These are phyloP conservation scores for Amphicarpaea edgeworthii DNA, from an alignment of 306 rosid species.

Conservation along the genomic window DNA sequence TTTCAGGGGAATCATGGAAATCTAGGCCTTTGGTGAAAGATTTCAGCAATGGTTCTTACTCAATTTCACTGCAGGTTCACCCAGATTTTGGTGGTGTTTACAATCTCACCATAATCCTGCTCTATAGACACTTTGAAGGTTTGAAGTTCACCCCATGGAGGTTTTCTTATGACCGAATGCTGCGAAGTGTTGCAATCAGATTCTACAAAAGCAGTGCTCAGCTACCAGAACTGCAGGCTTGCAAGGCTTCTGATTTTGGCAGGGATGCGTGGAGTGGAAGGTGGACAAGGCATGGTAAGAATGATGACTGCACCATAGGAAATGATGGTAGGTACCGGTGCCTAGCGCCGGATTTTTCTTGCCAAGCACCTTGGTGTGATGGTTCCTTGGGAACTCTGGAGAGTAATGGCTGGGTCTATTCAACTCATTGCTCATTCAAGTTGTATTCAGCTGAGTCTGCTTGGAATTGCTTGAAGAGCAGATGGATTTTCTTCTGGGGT, in stretches of 20 bases:
- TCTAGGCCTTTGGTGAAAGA: conserved; percentile 87
- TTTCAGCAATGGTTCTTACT: conserved; percentile 85
- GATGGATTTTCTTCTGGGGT: conserved; percentile 99
- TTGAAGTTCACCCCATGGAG: conserved; percentile 75
- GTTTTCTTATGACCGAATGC: conserved; percentile 61
- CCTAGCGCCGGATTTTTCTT: conserved; percentile 67
- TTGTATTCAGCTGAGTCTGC: conserved; percentile 77
- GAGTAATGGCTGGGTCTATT: conserved; percentile 99
- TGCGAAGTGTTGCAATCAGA: conserved; percentile 64
- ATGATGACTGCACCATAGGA: conserved; percentile 66
- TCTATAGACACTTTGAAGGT: conserved; percentile 88
- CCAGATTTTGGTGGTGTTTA: conserved; percentile 82
- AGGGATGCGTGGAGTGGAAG: conserved; percentile 87
- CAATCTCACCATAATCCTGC: conserved; percentile 72
- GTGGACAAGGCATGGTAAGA: conserved; percentile 95
- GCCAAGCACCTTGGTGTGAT: conserved; percentile 86
- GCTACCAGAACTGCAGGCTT: conserved; percentile 65
- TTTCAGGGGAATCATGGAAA: conserved; percentile 88
- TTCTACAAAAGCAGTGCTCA: conserved; percentile 56
- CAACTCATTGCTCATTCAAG: conserved; percentile 83
- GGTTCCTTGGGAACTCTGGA: conserved; percentile 86
- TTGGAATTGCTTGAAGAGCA: conserved; percentile 84
- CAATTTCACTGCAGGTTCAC: conserved; percentile 80
- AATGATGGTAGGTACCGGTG: conserved; percentile 86
- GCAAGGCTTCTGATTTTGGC: conserved; percentile 70